phyloP scores from a whole-genome alignment of 176 grass and related monocot genomes.

The Aegilops umbellulata region DNA sequence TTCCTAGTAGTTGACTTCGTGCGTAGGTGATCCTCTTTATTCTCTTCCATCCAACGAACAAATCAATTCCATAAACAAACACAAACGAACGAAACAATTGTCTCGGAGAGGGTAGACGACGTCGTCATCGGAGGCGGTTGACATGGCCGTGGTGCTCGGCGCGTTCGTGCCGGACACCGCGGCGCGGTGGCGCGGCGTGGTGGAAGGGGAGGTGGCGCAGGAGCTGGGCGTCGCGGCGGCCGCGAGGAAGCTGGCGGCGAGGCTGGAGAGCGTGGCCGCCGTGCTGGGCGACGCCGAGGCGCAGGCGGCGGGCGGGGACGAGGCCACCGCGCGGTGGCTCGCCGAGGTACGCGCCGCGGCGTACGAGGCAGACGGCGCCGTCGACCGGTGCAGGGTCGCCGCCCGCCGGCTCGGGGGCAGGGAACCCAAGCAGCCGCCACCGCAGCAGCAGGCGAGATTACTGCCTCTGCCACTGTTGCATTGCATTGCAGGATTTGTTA shows the following conservation, averaged over 20 bases:
- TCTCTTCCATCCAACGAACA: too few species aligned
- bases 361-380: conserved; percentile 29
- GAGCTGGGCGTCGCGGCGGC: conserved; percentile 40
- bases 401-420: conserved; percentile 19
- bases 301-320: conserved; percentile 27
- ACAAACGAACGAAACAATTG: background rate
- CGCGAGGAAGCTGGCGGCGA: conserved; percentile 22
- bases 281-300: conserved; percentile 43
- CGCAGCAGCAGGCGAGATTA: conserved; percentile 31
- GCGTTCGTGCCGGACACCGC: conserved; percentile 47
- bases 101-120: background rate
- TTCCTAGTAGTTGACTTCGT: background rate
- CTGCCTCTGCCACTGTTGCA: background rate
- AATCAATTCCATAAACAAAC: background rate
- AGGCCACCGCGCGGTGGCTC: conserved; percentile 39
- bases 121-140: background rate
- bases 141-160: conserved; percentile 56
- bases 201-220: conserved; percentile 16
- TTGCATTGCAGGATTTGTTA: background rate
- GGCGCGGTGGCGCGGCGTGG: conserved; percentile 34
- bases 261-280: conserved; percentile 31
- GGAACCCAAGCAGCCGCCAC: conserved; percentile 5
- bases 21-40: background rate
- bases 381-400: conserved; percentile 42
- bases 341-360: conserved; percentile 35